Evolutionary conservation across 1,139 yeast species (phyloP).

Genomic region (Yamadazyma dendronema): DNA sequence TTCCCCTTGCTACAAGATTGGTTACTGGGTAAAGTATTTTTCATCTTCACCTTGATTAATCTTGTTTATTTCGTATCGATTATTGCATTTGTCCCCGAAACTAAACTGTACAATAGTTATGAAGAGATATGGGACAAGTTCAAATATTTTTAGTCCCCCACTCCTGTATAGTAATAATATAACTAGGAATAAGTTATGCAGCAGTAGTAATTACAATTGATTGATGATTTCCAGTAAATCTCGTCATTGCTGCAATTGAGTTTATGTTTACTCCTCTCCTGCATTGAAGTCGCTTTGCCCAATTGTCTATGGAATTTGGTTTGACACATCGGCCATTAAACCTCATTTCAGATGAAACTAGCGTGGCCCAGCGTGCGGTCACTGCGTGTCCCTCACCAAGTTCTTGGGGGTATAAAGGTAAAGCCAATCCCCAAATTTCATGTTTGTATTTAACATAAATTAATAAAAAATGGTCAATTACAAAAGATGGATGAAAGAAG

Average conservation of each 20-base stretch:
- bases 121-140: slow-evolving; percentile 28
- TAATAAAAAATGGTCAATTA: slow-evolving; percentile 36
- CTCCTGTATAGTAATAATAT: no score
- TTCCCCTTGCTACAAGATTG: slow-evolving; percentile 55
- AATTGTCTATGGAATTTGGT: not conserved
- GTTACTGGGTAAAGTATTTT: slow-evolving; percentile 31
- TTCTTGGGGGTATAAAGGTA: not conserved
- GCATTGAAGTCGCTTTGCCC: not conserved
- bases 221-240: not conserved
- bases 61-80: slow-evolving; percentile 21
- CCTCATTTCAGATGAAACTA: not conserved
- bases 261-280: no score
- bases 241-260: slow-evolving; percentile 1
- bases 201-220: no score
- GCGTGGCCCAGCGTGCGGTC: not conserved
- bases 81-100: slow-evolving; percentile 31
- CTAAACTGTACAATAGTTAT: slow-evolving; percentile 25
- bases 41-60: slow-evolving; percentile 25
- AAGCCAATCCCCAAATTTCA: slow-evolving; percentile 6
- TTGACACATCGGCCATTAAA: not conserved
- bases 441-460: not conserved
- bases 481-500: slow-evolving; percentile 53
- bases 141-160: slow-evolving; percentile 5
- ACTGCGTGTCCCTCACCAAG: not conserved
- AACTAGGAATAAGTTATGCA: no score